Evolutionary conservation across 75 land plant species (phyloP).

Genomic region (Cunninghamia lanceolata): DNA sequence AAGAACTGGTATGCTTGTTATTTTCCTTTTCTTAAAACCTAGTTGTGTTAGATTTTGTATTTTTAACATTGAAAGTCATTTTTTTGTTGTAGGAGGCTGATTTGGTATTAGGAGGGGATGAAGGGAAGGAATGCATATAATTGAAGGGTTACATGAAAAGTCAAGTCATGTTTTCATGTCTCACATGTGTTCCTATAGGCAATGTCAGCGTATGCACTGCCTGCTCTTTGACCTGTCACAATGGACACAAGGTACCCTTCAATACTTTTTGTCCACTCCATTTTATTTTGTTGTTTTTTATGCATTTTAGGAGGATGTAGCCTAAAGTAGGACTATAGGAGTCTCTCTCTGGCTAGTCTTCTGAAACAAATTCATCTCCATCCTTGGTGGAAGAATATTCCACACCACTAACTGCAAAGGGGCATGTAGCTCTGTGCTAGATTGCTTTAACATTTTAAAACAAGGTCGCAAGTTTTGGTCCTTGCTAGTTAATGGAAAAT

Average conservation of each 20-base stretch:
- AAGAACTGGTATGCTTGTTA: too few species aligned
- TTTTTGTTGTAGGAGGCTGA: slow-evolving; percentile 62
- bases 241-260: slow-evolving; percentile 84
- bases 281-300: not conserved
- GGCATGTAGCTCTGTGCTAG: not conserved
- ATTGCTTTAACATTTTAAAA: not conserved
- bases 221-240: slow-evolving; percentile 86
- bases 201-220: slow-evolving; percentile 97
- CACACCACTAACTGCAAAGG: not conserved
- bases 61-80: not conserved
- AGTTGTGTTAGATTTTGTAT: not conserved
- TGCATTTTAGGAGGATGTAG: not conserved
- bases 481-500: too few species aligned
- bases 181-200: slow-evolving; percentile 84
- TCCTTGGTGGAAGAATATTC: not conserved
- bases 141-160: too few species aligned
- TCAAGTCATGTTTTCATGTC: slow-evolving; percentile 34
- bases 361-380: not conserved
- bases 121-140: too few species aligned
- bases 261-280: not conserved
- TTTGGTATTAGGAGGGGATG: too few species aligned
- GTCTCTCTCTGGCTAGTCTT: not conserved
- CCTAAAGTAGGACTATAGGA: not conserved
- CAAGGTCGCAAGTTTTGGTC: too few species aligned
- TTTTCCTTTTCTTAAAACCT: not conserved